A percentile compares a stretch with the other conserved stretches of the same genome.
Conservation (phyloP, 371 early-diverging fungal species). For the Umbelopsis sp. region DNA sequence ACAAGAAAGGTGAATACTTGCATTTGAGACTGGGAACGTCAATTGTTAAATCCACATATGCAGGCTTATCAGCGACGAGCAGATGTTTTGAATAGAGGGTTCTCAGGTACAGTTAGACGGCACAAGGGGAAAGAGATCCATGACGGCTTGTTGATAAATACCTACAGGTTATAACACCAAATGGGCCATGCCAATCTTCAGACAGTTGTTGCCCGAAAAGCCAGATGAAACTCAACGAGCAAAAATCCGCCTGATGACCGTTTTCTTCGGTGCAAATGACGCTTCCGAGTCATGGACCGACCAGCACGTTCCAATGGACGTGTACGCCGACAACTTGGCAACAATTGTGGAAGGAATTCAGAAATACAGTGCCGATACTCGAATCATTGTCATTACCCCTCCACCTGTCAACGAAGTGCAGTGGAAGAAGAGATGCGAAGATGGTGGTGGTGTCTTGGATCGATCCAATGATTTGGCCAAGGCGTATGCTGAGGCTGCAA, state of each 20-base stretch:
- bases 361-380: slow-evolving; percentile 54
- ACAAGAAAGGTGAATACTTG: not conserved
- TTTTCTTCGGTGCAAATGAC: slow-evolving; percentile 89
- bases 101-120: slow-evolving; percentile 53
- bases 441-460: slow-evolving; percentile 41
- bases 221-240: slow-evolving; percentile 33
- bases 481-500: slow-evolving; percentile 62
- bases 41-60: not conserved
- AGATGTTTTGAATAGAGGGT: slow-evolving; percentile 83
- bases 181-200: slow-evolving; percentile 64
- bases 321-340: slow-evolving; percentile 62
- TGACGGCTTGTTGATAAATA: not conserved
- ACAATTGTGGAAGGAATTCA: slow-evolving; percentile 56
- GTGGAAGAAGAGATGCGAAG: slow-evolving; percentile 48
- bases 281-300: slow-evolving; percentile 49
- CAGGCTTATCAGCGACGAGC: slow-evolving; percentile 70
- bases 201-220: slow-evolving; percentile 52
- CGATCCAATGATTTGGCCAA: slow-evolving; percentile 50
- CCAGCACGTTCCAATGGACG: slow-evolving; percentile 70
- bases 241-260: slow-evolving; percentile 60
- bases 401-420: slow-evolving; percentile 68
- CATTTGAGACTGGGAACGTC: not conserved
- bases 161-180: slow-evolving; percentile 73
- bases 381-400: slow-evolving; percentile 75
- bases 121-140: not conserved